These are phyloP conservation scores for Ceratocystis harringtonii DNA, from an alignment of 2,329 filamentous ascomycete species.

Conservation along the genomic window DNA sequence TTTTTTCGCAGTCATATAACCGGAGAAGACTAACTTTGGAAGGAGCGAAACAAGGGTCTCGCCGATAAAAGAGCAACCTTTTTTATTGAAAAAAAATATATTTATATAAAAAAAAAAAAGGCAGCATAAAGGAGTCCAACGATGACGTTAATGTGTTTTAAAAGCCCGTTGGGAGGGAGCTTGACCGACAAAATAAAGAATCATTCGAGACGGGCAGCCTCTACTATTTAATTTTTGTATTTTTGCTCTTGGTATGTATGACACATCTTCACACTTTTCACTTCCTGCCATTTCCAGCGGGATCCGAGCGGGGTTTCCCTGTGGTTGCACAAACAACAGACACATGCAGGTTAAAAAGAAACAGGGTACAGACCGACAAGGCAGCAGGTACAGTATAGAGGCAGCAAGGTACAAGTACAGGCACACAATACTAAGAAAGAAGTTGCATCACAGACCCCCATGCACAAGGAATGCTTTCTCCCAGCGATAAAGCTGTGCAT, in stretches of 20 bases:
- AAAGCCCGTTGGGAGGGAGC: neutral
- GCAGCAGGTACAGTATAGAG: neutral
- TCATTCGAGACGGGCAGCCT: neutral
- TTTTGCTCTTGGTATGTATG: neutral
- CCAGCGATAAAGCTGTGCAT: no score
- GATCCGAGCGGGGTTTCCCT: neutral
- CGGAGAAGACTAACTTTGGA: slow-evolving; percentile 11
- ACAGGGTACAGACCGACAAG: neutral
- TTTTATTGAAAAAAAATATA: neutral
- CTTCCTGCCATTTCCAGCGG: neutral
- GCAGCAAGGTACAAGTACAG: neutral
- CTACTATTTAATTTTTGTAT: neutral
- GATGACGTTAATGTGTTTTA: neutral
- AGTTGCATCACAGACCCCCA: no score
- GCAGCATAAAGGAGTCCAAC: neutral
- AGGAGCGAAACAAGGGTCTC: neutral
- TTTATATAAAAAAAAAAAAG: neutral
- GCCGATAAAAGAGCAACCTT: neutral
- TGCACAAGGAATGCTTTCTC: no score
- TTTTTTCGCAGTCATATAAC: slow-evolving; percentile 7
- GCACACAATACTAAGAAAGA: no score
- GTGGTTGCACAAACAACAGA: neutral
- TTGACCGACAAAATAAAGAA: neutral
- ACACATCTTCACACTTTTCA: neutral
- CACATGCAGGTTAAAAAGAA: neutral